phyloP scores from a whole-genome alignment of 2,329 filamentous ascomycete genomes.

The Phialophora expanda region DNA sequence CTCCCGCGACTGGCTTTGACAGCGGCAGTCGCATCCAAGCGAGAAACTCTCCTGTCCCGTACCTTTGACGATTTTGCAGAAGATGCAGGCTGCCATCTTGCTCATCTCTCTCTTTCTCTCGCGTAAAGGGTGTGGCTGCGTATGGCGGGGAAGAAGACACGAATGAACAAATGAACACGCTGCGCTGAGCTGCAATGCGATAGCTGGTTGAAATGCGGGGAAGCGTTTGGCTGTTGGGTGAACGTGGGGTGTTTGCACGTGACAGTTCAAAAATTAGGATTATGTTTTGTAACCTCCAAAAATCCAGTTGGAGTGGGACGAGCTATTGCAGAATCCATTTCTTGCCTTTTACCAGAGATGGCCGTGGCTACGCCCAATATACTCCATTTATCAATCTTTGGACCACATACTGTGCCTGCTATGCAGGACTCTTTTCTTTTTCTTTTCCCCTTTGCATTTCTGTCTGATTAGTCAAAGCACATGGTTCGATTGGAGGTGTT shows the following conservation, averaged over 20 bases:
- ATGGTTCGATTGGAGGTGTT: background rate
- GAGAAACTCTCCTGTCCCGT: slow-evolving; percentile 24
- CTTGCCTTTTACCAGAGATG: slow-evolving; percentile 83
- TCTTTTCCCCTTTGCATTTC: background rate
- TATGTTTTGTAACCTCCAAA: slow-evolving; percentile 34
- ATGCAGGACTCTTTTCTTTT: slow-evolving; percentile 21
- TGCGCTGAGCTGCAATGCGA: background rate
- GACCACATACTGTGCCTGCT: slow-evolving; percentile 43
- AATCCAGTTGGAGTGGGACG: slow-evolving; percentile 65
- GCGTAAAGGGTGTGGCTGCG: background rate
- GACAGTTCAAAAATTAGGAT: slow-evolving; percentile 15
- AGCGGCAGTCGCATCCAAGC: background rate
- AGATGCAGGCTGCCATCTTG: slow-evolving; percentile 73
- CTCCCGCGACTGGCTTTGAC: too few relatives aligned
- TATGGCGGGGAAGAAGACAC: background rate
- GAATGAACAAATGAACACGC: background rate
- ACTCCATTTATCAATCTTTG: slow-evolving; percentile 67
- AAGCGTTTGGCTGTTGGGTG: background rate
- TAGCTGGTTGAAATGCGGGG: slow-evolving; percentile 2
- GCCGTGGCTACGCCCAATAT: slow-evolving; percentile 67
- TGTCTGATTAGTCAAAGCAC: background rate
- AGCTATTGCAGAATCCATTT: slow-evolving; percentile 73
- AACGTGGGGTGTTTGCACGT: slow-evolving; percentile 17
- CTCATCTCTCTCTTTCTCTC: slow-evolving; percentile 22
- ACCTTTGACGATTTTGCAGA: slow-evolving; percentile 99